phyloP scores from a whole-genome alignment of 192 early-diverging fungal genomes.

The Radiomyces spectabilis region DNA sequence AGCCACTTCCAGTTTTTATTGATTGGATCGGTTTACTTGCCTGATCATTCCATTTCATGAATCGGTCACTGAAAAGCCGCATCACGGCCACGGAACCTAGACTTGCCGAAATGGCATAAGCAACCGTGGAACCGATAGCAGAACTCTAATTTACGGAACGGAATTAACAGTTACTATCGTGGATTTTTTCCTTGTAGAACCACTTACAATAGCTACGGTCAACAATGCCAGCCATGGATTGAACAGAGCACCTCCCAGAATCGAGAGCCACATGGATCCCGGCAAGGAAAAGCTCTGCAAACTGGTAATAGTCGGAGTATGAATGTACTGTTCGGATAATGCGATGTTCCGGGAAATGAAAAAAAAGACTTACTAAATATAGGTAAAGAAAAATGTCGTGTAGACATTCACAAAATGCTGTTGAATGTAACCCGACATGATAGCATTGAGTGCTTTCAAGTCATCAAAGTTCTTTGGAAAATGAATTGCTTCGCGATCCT shows the following conservation, averaged over 20 bases:
- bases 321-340: too few relatives aligned
- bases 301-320: conserved; percentile 21
- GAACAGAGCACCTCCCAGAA: conserved; percentile 51
- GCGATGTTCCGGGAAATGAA: too few relatives aligned
- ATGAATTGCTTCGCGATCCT: conserved; percentile 34
- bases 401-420: conserved; percentile 43
- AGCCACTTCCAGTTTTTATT: too few relatives aligned
- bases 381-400: conserved; percentile 34
- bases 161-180: too few relatives aligned
- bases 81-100: conserved; percentile 43
- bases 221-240: conserved; percentile 40
- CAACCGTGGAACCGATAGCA: conserved; percentile 42
- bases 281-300: conserved; percentile 55
- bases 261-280: conserved; percentile 56
- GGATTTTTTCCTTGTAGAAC: too few relatives aligned
- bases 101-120: conserved; percentile 40
- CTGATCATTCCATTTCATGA: conserved; percentile 41
- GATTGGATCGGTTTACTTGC: too few relatives aligned
- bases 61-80: conserved; percentile 33
- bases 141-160: too few relatives aligned
- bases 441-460: conserved; percentile 35
- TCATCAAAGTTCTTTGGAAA: conserved; percentile 45
- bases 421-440: conserved; percentile 40
- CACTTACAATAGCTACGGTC: conserved; percentile 40
- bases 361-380: conserved; percentile 46